phyloP scores from a whole-genome alignment of 768 basidiomycete genomes.

The Lactarius psammicola region DNA sequence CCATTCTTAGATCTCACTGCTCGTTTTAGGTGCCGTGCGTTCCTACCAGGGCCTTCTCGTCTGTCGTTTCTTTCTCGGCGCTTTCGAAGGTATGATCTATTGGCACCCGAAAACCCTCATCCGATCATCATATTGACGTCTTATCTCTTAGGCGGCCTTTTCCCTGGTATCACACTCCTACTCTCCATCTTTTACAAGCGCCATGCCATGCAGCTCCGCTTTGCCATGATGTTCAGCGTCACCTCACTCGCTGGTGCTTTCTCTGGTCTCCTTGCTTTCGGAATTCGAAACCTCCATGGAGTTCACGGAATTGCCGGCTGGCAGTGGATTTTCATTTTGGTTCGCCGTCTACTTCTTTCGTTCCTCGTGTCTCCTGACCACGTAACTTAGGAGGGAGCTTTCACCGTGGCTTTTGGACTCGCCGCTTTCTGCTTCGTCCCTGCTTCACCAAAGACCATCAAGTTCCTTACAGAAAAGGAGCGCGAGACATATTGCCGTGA shows the following conservation, averaged over 20 bases:
- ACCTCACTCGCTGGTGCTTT: constrained; percentile 56
- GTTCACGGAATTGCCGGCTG: constrained; percentile 54
- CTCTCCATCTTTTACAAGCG: constrained; percentile 35
- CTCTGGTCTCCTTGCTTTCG: constrained; percentile 62
- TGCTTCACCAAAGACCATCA: constrained; percentile 42
- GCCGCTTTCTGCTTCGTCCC: constrained; percentile 51
- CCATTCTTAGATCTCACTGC: background rate
- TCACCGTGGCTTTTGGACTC: constrained; percentile 60
- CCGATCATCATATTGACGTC: background rate
- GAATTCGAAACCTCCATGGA: constrained; percentile 57
- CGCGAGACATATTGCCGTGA: constrained; percentile 39
- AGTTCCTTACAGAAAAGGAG: constrained; percentile 52
- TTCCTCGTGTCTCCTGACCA: background rate
- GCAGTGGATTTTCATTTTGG: constrained; percentile 68
- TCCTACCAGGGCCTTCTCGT: constrained; percentile 53
- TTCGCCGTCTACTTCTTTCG: constrained; percentile 28
- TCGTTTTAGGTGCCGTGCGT: constrained; percentile 42
- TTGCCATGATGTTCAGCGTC: constrained; percentile 45
- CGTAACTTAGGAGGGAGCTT: constrained; percentile 49
- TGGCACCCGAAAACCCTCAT: background rate
- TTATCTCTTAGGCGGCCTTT: constrained; percentile 40
- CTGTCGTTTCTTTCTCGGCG: constrained; percentile 50
- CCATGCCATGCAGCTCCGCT: constrained; percentile 35
- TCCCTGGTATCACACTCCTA: constrained; percentile 38
- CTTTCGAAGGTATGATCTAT: constrained; percentile 50